Base-by-base conservation (phyloP, 495 filamentous ascomycete species). In the Neurospora tetraspora region DNA sequence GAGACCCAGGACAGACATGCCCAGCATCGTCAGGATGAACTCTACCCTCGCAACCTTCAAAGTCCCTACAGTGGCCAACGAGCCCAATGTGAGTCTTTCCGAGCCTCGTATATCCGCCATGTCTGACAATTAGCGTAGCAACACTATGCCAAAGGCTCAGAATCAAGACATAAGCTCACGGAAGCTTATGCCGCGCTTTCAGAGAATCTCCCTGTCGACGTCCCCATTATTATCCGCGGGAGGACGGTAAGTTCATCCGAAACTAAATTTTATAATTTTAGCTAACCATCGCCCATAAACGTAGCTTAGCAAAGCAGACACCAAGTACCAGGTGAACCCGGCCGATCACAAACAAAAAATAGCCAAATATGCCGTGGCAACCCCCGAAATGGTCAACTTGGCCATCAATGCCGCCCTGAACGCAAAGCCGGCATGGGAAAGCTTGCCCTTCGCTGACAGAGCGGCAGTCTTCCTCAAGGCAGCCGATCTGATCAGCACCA, bases 391-490 rank as follows among this genome's bases (percentile, higher is more conserved):
- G 72, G 92, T 98, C 71, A 83, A 86, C 40, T 79, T 83, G 2
- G 94, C 94, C 39, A 97, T 98, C 77, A 86, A 91, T 16, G 85
- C 92, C 39, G 94, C 94, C 6, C 87, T 98, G 16, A 88, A 85
- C 12, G 94, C 94, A 10, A 94, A 96, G 82, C 84, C 89, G 53
- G 85, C 87, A 47, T 98, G 94, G 94, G 92, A 93, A 74, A 84
- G 85, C 9, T 83, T 94, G 12, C 91, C 93, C 10, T 98, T 98
- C 76, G 88, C 91, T 34, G 94, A 97, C 81, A 88, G 94, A 69
- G 94, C 94, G n/a, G 93, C 94, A 73, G 84, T 98, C 74, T 98
- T 98, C 83, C 87, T 98, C 61, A 97, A 97, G 84, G 94, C 94
- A 2, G 94, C 94, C 12, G 94, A 97, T 78, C 83, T 98, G 71